Base-by-base conservation (phyloP, 2,329 filamentous ascomycete genomes). In the Cordyceps pruinosa region DNA sequence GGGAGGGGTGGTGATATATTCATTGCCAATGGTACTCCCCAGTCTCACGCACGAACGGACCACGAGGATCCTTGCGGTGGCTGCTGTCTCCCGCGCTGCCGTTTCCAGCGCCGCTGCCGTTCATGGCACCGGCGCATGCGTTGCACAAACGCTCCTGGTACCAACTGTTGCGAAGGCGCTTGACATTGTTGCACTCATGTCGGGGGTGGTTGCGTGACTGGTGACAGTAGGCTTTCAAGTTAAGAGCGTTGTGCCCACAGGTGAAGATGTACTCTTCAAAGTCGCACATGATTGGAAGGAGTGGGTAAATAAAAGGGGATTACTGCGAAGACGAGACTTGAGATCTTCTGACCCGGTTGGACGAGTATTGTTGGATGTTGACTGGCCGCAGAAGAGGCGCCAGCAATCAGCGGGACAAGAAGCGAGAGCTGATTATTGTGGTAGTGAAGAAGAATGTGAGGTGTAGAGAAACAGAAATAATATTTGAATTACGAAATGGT, bases 201-300 rank as follows among this genome's bases (percentile, higher is more conserved):
- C 80, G 77, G 1, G 82, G 82, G 63, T 90, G 84, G 66, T 88
- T 89, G 58, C 88, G 84, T 6, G 88, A 86, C 62, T 84, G 85
- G 71, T 91, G 88, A 70, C 88, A 92, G 70, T 89, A 81, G 25
- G 82, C 84, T 66, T 85, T 83, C 30, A 88, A 74, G 21, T 83
- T 80, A 26, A 78, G 71, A 17, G 75, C 72, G 5, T 75, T 77
- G 71, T 90, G 87, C 30, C 76, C 76, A 73, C 88, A 92, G 52
- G 68, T 71, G 68, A 87, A 90, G 59, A 82, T 69, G 63, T 87
- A 87, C 61, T 85, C 82, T 67, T 91, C 87, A 69, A 76, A 90
- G 66, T 87, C 82, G 64, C 86, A 89, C 86, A 89, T 58, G 42
- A 21, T 48, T 12, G 7, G 21, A 19, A 10, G 19, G n/a, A 30